Conservation (phyloP, 1,139 yeast species). For the Citeromyces hawaiiensis region DNA sequence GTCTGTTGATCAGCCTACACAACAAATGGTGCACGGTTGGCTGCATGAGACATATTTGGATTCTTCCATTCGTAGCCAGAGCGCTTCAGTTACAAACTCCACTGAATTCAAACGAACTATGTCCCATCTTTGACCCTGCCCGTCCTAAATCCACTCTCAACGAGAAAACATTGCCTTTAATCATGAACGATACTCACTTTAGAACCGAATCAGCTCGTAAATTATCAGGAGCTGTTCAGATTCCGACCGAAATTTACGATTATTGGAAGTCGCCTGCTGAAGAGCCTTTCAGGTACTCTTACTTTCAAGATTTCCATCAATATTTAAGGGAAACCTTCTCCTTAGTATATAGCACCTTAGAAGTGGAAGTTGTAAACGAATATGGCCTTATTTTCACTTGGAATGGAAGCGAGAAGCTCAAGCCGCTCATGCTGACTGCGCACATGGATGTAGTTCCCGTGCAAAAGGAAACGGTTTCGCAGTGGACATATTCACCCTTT, state of each 20-base stretch:
- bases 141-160: not conserved
- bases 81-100: not conserved
- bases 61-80: not conserved
- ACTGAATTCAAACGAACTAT: not conserved
- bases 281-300: constrained; percentile 23
- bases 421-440: constrained; percentile 62
- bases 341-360: constrained; percentile 21
- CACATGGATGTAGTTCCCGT: constrained; percentile 84
- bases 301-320: constrained; percentile 27
- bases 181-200: constrained; percentile 23
- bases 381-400: constrained; percentile 21
- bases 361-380: constrained; percentile 26
- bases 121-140: not conserved
- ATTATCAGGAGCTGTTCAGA: constrained; percentile 39
- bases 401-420: constrained; percentile 36
- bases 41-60: not conserved
- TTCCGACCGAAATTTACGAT: constrained; percentile 55
- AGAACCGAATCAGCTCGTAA: constrained; percentile 25
- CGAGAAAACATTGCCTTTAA: constrained; percentile 8
- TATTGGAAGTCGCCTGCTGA: constrained; percentile 19
- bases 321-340: constrained; percentile 31
- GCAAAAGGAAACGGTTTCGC: constrained; percentile 35
- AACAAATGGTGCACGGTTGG: not conserved
- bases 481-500: constrained; percentile 65
- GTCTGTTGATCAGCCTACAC: no score